Evolutionary conservation across 768 basidiomycete genomes (phyloP).

Genomic region (Tricholoma matsutake): DNA sequence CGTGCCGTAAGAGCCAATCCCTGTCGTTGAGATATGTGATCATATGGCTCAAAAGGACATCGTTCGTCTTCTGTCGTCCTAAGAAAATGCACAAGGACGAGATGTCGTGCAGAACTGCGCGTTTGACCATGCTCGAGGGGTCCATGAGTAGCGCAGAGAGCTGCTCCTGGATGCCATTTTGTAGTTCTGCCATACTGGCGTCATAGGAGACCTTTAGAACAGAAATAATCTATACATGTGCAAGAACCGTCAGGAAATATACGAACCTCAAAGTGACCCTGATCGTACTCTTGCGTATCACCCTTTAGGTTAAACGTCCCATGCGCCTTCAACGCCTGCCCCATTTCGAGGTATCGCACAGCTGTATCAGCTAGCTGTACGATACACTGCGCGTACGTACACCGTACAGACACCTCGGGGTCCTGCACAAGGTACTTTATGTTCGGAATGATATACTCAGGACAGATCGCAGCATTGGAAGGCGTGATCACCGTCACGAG

Average conservation of each 20-base stretch:
- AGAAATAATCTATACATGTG: not conserved
- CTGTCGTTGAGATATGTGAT: conserved; percentile 82
- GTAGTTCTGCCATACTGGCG: conserved; percentile 79
- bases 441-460: conserved; percentile 94
- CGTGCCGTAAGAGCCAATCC: conserved; percentile 88
- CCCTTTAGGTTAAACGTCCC: conserved; percentile 64
- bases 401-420: conserved; percentile 77
- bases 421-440: conserved; percentile 80
- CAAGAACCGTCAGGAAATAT: not conserved
- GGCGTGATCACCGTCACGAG: conserved; percentile 25
- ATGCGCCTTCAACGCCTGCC: conserved; percentile 83
- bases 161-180: conserved; percentile 82
- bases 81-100: conserved; percentile 91
- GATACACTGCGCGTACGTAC: conserved; percentile 80
- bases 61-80: conserved; percentile 90
- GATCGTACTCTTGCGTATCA: conserved; percentile 71
- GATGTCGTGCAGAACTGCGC: conserved; percentile 84
- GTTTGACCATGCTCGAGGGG: conserved; percentile 84
- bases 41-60: conserved; percentile 88
- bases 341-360: conserved; percentile 88
- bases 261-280: conserved; percentile 75
- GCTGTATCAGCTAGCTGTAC: conserved; percentile 84
- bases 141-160: conserved; percentile 86
- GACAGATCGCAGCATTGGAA: conserved; percentile 65
- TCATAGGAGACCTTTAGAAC: conserved; percentile 81